Percentiles rank a stretch among this genome's conserved stretches.
Evolutionary conservation across 805 yeast species (phyloP).

Genomic region (Yarrowia sp.): DNA sequence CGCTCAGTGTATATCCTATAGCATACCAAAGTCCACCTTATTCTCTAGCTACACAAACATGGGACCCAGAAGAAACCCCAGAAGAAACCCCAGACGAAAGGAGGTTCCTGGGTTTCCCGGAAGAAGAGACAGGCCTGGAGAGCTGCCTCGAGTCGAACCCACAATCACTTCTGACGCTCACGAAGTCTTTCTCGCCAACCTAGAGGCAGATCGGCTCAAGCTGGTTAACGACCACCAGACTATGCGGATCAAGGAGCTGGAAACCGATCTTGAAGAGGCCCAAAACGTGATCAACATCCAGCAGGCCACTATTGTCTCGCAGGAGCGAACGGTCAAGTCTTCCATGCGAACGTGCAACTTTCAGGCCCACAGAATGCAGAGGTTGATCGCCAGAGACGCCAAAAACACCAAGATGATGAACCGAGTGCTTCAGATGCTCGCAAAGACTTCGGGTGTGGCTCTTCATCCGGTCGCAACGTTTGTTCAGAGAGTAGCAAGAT

Average conservation of each 20-base stretch:
- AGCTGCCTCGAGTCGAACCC: too few species aligned
- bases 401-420: background rate
- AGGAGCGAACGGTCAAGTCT: background rate
- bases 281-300: background rate
- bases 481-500: background rate
- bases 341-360: background rate
- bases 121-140: too few species aligned
- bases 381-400: background rate
- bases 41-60: too few species aligned
- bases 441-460: background rate
- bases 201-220: background rate
- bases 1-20: too few species aligned
- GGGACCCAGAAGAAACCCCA: too few species aligned
- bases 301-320: background rate
- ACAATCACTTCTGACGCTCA: background rate
- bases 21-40: too few species aligned
- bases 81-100: too few species aligned
- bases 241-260: background rate
- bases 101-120: too few species aligned
- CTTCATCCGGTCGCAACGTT: background rate
- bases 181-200: background rate
- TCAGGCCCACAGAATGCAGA: background rate
- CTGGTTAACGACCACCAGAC: background rate
- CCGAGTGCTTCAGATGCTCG: background rate
- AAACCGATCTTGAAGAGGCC: background rate